phyloP scores from a whole-genome alignment of 768 basidiomycete species.

The Kwoniella mangroviensis region DNA sequence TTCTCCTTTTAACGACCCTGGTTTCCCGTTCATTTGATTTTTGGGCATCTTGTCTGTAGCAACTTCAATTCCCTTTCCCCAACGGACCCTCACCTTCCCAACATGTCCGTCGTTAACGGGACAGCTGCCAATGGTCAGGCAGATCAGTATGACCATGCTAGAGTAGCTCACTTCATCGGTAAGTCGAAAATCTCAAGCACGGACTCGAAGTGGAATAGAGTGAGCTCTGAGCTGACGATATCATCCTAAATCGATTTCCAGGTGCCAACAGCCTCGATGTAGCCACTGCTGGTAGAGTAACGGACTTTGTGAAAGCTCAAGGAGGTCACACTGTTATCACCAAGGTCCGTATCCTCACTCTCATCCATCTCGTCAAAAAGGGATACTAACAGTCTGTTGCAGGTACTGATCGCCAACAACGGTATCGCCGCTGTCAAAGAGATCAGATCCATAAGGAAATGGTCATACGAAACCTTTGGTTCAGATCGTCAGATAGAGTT shows the following conservation, averaged over 20 bases:
- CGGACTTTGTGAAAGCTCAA: constrained; percentile 86
- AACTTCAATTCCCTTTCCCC: neutral
- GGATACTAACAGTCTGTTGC: constrained; percentile 8
- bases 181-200: constrained; percentile 25
- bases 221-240: constrained; percentile 6
- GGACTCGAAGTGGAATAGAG: neutral
- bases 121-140: constrained; percentile 27
- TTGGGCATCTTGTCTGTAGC: neutral
- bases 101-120: constrained; percentile 29
- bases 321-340: constrained; percentile 99
- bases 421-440: constrained; percentile 99
- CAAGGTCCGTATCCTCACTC: constrained; percentile 67
- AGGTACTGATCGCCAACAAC: constrained; percentile 99
- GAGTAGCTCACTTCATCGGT: constrained; percentile 72
- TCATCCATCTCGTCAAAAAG: neutral
- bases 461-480: constrained; percentile 99
- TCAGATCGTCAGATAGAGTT: constrained; percentile 95
- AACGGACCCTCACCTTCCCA: constrained; percentile 1
- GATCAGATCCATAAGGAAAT: constrained; percentile 97
- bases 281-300: constrained; percentile 75
- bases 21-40: neutral
- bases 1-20: neutral
- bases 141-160: constrained; percentile 63
- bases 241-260: constrained; percentile 54
- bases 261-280: constrained; percentile 91